These are phyloP conservation scores for Blastobotrys persicus DNA, from an alignment of 1,139 yeast species.

Conservation along the genomic window DNA sequence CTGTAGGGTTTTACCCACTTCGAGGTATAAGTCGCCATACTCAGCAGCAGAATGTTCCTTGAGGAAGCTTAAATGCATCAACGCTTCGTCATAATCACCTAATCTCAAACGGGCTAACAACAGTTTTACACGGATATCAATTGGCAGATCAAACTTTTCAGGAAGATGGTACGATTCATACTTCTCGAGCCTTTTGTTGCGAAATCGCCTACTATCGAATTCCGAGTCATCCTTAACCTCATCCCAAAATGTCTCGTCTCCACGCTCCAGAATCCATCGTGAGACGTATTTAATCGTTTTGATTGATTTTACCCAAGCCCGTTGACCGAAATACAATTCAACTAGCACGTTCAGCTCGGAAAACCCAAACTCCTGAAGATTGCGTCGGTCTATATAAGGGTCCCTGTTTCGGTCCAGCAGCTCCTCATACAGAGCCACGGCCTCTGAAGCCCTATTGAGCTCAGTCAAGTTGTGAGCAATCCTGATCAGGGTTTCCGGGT, in stretches of 20 bases:
- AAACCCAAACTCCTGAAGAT: constrained; percentile 62
- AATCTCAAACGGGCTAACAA: constrained; percentile 70
- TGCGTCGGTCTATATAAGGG: constrained; percentile 2
- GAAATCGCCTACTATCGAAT: constrained; percentile 56
- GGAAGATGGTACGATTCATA: constrained; percentile 20
- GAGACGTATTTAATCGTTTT: constrained; percentile 66
- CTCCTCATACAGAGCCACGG: constrained; percentile 67
- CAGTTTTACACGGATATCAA: constrained; percentile 80
- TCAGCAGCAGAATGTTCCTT: constrained; percentile 56
- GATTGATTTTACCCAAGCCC: constrained; percentile 63
- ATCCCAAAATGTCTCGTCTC: constrained; percentile 79
- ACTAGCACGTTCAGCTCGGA: constrained; percentile 80
- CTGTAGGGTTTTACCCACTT: constrained; percentile 73
- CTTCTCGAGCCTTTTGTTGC: constrained; percentile 20
- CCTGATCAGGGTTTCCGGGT: constrained; percentile 61
- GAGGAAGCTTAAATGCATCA: constrained; percentile 62
- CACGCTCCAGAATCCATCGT: constrained; percentile 78
- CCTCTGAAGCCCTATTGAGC: constrained; percentile 74
- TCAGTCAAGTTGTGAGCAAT: constrained; percentile 76
- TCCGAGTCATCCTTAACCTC: constrained; percentile 73
- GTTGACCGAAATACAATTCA: constrained; percentile 70
- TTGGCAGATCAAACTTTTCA: constrained; percentile 52
- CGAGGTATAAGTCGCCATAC: constrained; percentile 69
- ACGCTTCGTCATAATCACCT: constrained; percentile 66
- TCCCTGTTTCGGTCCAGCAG: constrained; percentile 27